These are phyloP conservation scores for Lycium barbarum DNA, from an alignment of 257 asterid species.

Conservation along the genomic window DNA sequence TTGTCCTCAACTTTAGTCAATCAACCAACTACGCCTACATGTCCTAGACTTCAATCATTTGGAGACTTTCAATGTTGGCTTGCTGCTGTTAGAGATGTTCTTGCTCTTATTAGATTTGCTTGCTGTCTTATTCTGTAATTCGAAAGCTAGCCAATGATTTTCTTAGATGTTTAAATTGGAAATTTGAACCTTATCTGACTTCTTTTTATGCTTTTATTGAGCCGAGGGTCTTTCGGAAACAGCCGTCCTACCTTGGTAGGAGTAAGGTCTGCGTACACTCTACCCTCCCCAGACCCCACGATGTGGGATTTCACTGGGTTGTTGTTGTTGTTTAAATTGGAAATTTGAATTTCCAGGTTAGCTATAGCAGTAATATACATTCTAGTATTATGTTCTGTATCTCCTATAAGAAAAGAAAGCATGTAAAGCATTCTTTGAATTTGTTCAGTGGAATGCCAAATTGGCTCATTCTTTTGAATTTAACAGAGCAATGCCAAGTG, in stretches of 20 bases:
- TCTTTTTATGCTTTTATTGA: no score
- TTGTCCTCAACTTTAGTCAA: background rate
- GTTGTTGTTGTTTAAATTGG: conserved; percentile 8
- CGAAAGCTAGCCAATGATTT: background rate
- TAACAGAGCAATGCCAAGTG: background rate
- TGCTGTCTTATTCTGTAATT: background rate
- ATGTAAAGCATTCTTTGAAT: background rate
- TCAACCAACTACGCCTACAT: background rate
- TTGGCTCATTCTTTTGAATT: conserved; percentile 3
- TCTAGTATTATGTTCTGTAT: background rate
- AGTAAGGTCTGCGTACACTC: no score
- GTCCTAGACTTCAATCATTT: background rate
- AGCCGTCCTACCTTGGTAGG: no score
- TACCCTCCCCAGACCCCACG: no score
- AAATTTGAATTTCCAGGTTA: background rate
- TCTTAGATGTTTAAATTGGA: background rate
- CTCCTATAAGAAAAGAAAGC: background rate
- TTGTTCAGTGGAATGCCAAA: background rate
- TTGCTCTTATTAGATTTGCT: background rate
- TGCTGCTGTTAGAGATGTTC: background rate
- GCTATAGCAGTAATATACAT: background rate
- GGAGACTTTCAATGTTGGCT: background rate
- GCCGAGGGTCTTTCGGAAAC: no score
- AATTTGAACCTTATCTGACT: no score
- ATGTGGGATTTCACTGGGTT: no score